Conservation (phyloP, 306 rosid genomes). For the Lupinus albus region DNA sequence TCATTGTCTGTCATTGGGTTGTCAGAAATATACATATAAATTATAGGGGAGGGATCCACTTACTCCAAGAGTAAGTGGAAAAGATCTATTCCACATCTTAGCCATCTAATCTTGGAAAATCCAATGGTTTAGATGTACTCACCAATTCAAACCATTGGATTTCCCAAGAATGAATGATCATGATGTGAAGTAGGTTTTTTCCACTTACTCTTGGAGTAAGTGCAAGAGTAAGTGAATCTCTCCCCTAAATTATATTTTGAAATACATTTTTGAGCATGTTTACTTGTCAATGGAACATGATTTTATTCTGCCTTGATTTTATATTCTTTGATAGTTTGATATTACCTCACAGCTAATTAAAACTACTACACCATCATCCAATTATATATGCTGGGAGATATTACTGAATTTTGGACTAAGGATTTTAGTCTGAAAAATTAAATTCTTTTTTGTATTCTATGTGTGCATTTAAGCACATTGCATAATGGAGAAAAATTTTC, state of each 20-base stretch:
- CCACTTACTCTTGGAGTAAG: no score
- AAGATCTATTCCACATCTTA: no score
- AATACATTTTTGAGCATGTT: conserved; percentile 19
- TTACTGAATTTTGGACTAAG: not conserved
- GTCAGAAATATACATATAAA: conserved; percentile 27
- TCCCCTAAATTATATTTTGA: conserved; percentile 36
- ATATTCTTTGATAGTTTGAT: not conserved
- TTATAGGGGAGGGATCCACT: no score
- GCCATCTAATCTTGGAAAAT: no score
- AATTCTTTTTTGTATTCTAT: not conserved
- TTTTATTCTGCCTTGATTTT: conserved; percentile 6
- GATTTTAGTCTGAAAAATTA: not conserved
- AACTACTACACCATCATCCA: conserved; percentile 26
- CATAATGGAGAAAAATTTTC: conserved; percentile 16
- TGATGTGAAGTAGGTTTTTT: no score
- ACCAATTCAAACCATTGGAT: no score
- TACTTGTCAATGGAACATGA: conserved; percentile 22
- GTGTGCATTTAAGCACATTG: conserved; percentile 20
- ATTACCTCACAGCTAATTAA: not conserved
- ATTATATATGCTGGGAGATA: conserved; percentile 25
- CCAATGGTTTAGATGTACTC: no score
- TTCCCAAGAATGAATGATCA: no score
- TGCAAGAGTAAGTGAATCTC: no score
- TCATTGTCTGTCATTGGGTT: conserved; percentile 34
- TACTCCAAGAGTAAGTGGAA: no score